These are phyloP conservation scores for Phalaenopsis aphrodite DNA, from an alignment of 106 monocot genomes.

Conservation along the genomic window DNA sequence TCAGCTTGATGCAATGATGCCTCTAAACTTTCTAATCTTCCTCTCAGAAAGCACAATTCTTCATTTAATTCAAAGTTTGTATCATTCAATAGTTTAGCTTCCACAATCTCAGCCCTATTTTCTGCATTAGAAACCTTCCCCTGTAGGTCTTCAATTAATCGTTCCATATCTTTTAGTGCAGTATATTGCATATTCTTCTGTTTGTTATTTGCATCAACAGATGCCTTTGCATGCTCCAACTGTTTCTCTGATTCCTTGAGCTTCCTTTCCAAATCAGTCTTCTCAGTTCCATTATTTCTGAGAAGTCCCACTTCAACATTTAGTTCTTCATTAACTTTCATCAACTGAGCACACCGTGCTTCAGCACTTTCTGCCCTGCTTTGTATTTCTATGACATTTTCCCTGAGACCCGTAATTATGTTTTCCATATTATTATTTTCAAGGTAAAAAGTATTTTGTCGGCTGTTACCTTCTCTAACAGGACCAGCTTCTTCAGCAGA, in stretches of 20 bases:
- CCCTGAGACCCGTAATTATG: conserved; percentile 30
- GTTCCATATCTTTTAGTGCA: conserved; percentile 71
- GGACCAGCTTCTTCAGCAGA: conserved; percentile 12
- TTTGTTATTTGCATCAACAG: conserved; percentile 71
- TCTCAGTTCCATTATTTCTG: conserved; percentile 36
- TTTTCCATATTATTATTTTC: conserved; percentile 31
- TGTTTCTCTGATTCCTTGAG: conserved; percentile 65
- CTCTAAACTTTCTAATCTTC: conserved; percentile 50
- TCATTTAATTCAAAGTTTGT: conserved; percentile 79
- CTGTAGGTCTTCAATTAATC: conserved; percentile 73
- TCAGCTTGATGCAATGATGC: conserved; percentile 46
- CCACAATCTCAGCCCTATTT: conserved; percentile 55
- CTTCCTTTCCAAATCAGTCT: conserved; percentile 47
- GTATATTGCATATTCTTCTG: conserved; percentile 48
- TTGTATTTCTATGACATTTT: conserved; percentile 36
- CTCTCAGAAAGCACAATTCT: conserved; percentile 59
- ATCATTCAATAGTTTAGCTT: conserved; percentile 59
- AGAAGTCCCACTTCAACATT: conserved; percentile 35
- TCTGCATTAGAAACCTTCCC: conserved; percentile 69
- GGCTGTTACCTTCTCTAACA: conserved; percentile 14
- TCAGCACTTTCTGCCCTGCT: conserved; percentile 47
- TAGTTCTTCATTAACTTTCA: conserved; percentile 43
- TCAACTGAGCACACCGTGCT: conserved; percentile 29
- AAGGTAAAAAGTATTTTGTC: conserved; percentile 18
- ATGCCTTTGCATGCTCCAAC: conserved; percentile 69